These are phyloP conservation scores for Annulohypoxylon nitens DNA, from an alignment of 495 filamentous ascomycete species.

Conservation along the genomic window DNA sequence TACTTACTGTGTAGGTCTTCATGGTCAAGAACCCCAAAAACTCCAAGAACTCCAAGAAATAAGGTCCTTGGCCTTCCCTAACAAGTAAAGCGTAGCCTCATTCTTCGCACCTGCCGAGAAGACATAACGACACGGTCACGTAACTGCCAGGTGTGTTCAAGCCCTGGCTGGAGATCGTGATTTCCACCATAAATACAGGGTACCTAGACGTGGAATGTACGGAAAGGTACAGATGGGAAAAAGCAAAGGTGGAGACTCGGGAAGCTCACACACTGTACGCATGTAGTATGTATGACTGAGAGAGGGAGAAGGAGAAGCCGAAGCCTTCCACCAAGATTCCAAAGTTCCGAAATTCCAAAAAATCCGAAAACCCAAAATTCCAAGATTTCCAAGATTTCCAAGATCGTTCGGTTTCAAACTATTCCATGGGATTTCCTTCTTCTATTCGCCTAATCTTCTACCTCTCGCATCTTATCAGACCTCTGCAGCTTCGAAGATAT, in stretches of 20 bases:
- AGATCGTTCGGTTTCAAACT: conserved; percentile 8
- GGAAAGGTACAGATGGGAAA: no score
- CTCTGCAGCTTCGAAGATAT: conserved; percentile 3
- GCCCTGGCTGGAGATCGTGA: not conserved
- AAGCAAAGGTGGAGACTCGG: no score
- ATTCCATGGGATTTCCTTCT: conserved; percentile 16
- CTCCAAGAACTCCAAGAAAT: conserved; percentile 17
- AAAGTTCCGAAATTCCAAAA: not conserved
- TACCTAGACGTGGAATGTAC: not conserved
- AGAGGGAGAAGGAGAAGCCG: no score
- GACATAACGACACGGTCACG: conserved; percentile 28
- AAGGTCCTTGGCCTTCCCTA: conserved; percentile 34
- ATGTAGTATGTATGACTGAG: no score
- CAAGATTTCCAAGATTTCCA: conserved; percentile 21
- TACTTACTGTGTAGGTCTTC: not conserved
- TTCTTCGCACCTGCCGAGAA: conserved; percentile 38
- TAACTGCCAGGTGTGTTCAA: not conserved
- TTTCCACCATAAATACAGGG: not conserved
- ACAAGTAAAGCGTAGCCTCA: conserved; percentile 44
- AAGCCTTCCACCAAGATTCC: not conserved
- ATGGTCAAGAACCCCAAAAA: not conserved
- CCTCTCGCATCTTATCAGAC: conserved; percentile 21
- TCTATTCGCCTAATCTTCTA: conserved; percentile 13
- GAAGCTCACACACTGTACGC: no score
- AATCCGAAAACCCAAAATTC: not conserved